A percentile compares a stretch with the other conserved stretches of the same genome.
Conservation (phyloP, 2,329 filamentous ascomycete genomes). For the Cyphellophora attinorum region DNA sequence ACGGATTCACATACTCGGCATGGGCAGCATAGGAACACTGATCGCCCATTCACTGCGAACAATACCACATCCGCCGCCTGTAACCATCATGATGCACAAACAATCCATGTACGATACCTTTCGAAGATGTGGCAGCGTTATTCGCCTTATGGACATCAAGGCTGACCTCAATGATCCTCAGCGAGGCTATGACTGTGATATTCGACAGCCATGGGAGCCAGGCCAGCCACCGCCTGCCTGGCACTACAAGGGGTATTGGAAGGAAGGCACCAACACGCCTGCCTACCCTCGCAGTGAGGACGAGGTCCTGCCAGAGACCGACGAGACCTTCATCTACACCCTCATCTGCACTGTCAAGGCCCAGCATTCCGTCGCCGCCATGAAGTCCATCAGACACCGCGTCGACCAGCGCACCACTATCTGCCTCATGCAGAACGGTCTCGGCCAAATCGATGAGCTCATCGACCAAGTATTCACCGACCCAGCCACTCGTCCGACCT, state of each 20-base stretch:
- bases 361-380: slow-evolving; percentile 53
- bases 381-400: slow-evolving; percentile 57
- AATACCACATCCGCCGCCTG: slow-evolving; percentile 53
- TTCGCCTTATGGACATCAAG: slow-evolving; percentile 25
- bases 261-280: slow-evolving; percentile 3
- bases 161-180: slow-evolving; percentile 32
- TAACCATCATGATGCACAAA: slow-evolving; percentile 70
- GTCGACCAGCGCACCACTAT: slow-evolving; percentile 62
- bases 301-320: slow-evolving; percentile 12
- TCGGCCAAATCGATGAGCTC: slow-evolving; percentile 74
- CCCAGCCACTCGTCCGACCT: slow-evolving; percentile 56
- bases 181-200: slow-evolving; percentile 34
- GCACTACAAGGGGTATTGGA: slow-evolving; percentile 12
- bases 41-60: slow-evolving; percentile 63
- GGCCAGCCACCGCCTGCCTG: slow-evolving; percentile 9
- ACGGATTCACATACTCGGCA: slow-evolving; percentile 66
- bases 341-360: slow-evolving; percentile 75
- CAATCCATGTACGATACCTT: slow-evolving; percentile 27
- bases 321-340: slow-evolving; percentile 53
- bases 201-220: slow-evolving; percentile 16
- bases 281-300: slow-evolving; percentile 11
- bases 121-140: slow-evolving; percentile 21
- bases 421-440: slow-evolving; percentile 68
- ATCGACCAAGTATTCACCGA: slow-evolving; percentile 63
- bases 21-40: slow-evolving; percentile 72